These are phyloP conservation scores for Eucalyptus victrix DNA, from an alignment of 345 rosid species.

Conservation along the genomic window DNA sequence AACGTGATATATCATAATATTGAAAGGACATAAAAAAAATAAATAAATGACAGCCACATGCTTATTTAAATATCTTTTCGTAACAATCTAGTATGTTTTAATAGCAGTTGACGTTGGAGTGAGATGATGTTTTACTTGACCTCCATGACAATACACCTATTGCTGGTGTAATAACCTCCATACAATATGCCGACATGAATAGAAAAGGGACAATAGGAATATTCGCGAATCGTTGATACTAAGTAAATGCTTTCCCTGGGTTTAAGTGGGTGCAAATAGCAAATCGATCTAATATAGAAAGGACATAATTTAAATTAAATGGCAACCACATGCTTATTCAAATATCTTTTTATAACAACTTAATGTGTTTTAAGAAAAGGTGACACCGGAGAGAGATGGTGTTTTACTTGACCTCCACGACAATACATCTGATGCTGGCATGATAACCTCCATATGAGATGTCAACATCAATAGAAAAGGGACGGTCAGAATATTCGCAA, in stretches of 20 bases:
- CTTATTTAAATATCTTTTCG: background rate
- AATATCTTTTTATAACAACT: background rate
- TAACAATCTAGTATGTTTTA: background rate
- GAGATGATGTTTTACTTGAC: background rate
- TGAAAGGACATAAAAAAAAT: background rate
- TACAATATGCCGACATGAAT: background rate
- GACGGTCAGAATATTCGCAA: background rate
- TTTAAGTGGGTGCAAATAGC: background rate
- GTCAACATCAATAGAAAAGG: background rate
- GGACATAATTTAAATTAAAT: background rate
- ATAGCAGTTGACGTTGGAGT: accelerated
- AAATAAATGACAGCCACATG: accelerated
- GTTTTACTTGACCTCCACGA: background rate
- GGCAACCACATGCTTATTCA: background rate
- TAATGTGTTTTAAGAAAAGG: accelerated
- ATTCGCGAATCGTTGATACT: accelerated
- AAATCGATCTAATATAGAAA: background rate
- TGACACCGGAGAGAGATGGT: background rate
- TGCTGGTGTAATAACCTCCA: background rate
- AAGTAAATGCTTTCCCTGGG: background rate
- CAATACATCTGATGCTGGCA: background rate
- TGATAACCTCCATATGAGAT: background rate
- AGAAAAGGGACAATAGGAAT: background rate
- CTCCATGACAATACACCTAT: background rate
- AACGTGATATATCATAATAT: background rate